These are phyloP conservation scores for Apophysomyces elegans DNA, from an alignment of 371 early-diverging fungal genomes.

Conservation along the genomic window DNA sequence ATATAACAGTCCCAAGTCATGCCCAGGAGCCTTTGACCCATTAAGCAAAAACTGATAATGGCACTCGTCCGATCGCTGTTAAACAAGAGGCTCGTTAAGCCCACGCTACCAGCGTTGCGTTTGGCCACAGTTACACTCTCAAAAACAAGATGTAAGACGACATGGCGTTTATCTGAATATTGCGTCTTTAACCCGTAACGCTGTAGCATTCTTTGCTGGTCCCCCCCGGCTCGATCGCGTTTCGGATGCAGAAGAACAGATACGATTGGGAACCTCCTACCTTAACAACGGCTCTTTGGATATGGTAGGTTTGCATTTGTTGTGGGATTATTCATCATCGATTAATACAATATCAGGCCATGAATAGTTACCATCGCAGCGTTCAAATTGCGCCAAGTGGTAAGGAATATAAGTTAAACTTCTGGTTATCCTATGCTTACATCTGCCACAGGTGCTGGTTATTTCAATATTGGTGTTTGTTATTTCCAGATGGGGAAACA, in stretches of 20 bases:
- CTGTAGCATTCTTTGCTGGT: constrained; percentile 31
- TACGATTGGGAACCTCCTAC: constrained; percentile 44
- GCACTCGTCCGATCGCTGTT: no score
- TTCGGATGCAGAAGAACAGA: constrained; percentile 48
- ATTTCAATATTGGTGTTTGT: constrained; percentile 83
- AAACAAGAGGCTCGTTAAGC: no score
- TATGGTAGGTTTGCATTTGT: constrained; percentile 33
- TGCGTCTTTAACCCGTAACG: background rate
- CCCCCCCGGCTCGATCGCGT: constrained; percentile 34
- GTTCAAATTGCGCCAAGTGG: constrained; percentile 49
- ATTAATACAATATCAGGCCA: constrained; percentile 31
- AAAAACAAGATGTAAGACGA: no score
- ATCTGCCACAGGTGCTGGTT: constrained; percentile 52
- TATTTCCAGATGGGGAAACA: constrained; percentile 73
- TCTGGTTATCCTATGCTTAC: no score
- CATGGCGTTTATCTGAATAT: no score
- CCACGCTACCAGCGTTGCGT: no score
- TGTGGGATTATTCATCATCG: no score
- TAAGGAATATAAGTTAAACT: constrained; percentile 4
- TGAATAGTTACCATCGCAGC: constrained; percentile 53
- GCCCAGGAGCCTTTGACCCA: no score
- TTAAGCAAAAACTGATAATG: no score
- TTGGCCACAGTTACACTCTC: no score
- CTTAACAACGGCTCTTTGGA: constrained; percentile 49
- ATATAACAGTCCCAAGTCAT: no score